phyloP scores from a whole-genome alignment of 345 rosid species.

The Gynandropsis gynandra region DNA sequence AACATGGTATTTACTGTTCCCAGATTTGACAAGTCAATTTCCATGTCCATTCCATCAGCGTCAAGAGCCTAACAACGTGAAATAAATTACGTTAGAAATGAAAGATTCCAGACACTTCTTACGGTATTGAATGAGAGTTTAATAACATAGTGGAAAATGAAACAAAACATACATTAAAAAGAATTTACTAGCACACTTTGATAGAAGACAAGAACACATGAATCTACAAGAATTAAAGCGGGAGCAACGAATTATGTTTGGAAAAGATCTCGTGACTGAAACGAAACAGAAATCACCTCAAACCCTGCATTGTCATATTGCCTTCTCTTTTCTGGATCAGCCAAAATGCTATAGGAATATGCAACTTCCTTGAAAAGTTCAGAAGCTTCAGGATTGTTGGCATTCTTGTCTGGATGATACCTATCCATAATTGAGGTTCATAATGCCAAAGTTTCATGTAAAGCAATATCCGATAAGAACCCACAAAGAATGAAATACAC shows the following conservation, averaged over 20 bases:
- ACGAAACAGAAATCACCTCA: constrained; percentile 51
- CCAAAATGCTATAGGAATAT: constrained; percentile 89
- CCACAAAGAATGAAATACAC: too few relatives aligned
- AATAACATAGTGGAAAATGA: background rate
- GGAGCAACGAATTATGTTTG: background rate
- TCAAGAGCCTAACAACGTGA: constrained; percentile 62
- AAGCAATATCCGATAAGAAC: background rate
- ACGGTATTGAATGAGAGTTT: background rate
- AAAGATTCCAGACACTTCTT: too few relatives aligned
- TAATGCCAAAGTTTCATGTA: background rate
- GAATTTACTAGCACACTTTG: too few relatives aligned
- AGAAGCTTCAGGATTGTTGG: constrained; percentile 87
- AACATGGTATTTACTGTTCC: constrained; percentile 99
- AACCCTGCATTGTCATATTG: constrained; percentile 94
- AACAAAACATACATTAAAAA: background rate
- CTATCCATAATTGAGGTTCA: constrained; percentile 29
- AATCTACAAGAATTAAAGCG: background rate
- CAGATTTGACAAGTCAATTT: constrained; percentile 91
- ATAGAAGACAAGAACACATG: too few relatives aligned
- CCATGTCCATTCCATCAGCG: constrained; percentile 88
- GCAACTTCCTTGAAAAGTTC: constrained; percentile 97
- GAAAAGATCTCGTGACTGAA: background rate
- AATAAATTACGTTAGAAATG: background rate
- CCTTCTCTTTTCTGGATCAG: constrained; percentile 97
- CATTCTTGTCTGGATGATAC: constrained; percentile 99